Evolutionary conservation across 352 stramenopile species (phyloP).

Genomic region (Globisporangium nagaii): DNA sequence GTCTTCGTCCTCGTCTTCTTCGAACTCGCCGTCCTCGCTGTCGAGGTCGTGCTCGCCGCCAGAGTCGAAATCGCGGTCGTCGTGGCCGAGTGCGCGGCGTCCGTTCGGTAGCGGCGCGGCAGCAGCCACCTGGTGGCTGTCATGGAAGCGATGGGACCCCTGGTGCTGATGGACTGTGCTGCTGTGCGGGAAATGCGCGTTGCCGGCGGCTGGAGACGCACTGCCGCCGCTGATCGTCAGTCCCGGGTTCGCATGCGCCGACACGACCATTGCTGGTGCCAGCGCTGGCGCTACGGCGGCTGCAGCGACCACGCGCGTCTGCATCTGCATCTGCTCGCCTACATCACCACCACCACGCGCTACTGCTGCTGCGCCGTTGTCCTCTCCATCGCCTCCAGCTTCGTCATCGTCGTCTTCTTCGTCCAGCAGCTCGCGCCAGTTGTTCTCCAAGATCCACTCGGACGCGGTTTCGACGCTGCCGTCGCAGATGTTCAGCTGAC

Average conservation of each 20-base stretch:
- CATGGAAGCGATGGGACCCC: background rate
- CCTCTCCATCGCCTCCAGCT: background rate
- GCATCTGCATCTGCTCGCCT: background rate
- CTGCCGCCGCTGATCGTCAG: conserved; percentile 8
- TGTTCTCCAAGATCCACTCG: conserved; percentile 53
- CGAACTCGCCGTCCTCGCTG: conserved; percentile 10
- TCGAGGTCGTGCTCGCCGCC: conserved; percentile 12
- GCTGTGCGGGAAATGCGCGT: background rate
- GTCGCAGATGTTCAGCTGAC: conserved; percentile 48
- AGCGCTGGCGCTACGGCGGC: background rate
- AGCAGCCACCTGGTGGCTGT: background rate
- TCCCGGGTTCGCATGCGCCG: background rate
- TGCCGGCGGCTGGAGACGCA: background rate
- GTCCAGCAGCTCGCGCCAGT: conserved; percentile 41
- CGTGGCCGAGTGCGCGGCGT: conserved; percentile 1
- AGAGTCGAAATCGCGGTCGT: conserved; percentile 11
- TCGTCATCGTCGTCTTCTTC: conserved; percentile 7
- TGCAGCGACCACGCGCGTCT: background rate
- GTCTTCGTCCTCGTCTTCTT: conserved; percentile 20
- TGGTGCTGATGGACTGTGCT: background rate
- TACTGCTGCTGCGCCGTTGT: too few relatives aligned
- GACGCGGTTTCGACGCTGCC: conserved; percentile 44
- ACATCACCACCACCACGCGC: background rate
- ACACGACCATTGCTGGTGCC: background rate
- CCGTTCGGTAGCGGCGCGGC: background rate